Base-by-base conservation (phyloP, 176 grass and related monocot genomes). In the Zoysia pacifica region DNA sequence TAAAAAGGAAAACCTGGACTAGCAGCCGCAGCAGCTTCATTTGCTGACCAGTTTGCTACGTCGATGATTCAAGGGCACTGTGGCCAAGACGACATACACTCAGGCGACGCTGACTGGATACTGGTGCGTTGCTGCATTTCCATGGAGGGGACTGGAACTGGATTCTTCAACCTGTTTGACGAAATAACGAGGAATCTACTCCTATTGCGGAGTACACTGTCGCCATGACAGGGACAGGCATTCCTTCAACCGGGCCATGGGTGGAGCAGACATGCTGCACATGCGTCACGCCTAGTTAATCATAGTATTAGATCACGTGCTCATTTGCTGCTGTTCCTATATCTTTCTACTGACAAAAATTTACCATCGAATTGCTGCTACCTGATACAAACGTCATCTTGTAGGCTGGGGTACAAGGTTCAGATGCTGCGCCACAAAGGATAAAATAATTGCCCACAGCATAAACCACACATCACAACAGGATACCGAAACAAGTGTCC, bases 161-260 rank as follows among this genome's bases (percentile, higher is more conserved):
- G 40, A n/a, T 54, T 54, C 14, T 53, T 15, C 28, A 54, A n/a
- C 51, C 9, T 84, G 43, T 16, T 43, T 20, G 68, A 72, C 45
- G 4, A 81, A 45, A 73, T 20, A 55, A 72, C 45, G 4, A 81
- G 53, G 82, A 77, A 84, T 76, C 59, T 65, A 20, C 60, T 28
- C 28, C 28, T 28, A 28, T 28, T 28, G 28, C 28, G 28, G 44
- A 52, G 69, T 0, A 62, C 53, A 76, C 28, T 70, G 58, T 52
- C 40, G 74, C 65, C 48, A 40, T 62, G 82, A 70, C 61, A 74
- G 35, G n/a, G 43, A 69, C 73, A 43, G 35, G 35, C 35, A 77
- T 84, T 69, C 73, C 65, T 70, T 51, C 2, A 28, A 36, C 68
- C 73, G 53, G 41, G 37, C 51, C 47, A 36, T n/a, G n/a, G n/a